phyloP scores from a whole-genome alignment of 164 flowering plant genomes.

The Euptelea pleiosperma region DNA sequence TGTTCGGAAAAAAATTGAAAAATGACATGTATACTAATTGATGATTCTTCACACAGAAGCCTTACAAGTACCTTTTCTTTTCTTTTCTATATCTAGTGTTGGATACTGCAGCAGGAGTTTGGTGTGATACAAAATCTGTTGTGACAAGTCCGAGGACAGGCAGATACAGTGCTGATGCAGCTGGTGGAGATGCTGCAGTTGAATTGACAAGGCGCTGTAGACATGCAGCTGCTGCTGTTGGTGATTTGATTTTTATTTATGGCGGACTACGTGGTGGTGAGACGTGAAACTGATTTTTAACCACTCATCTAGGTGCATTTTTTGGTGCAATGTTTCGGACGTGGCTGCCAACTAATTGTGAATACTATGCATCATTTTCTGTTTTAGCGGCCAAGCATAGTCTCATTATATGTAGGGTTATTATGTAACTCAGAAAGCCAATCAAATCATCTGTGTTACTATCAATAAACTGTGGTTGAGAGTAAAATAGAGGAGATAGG shows the following conservation, averaged over 20 bases:
- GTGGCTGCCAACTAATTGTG: background rate
- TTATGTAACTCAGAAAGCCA: background rate
- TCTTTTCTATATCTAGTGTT: conserved; percentile 53
- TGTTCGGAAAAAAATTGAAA: background rate
- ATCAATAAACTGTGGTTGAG: background rate
- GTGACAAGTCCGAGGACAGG: conserved; percentile 96
- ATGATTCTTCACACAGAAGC: background rate
- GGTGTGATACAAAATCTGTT: conserved; percentile 99
- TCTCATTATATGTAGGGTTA: background rate
- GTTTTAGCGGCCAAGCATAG: background rate
- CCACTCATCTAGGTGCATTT: background rate
- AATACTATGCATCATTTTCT: background rate
- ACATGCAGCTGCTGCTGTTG: conserved; percentile 99
- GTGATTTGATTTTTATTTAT: conserved; percentile 89
- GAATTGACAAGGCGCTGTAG: conserved; percentile 97
- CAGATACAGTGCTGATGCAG: conserved; percentile 97
- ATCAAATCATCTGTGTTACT: background rate
- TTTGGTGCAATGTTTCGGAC: background rate
- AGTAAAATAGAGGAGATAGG: background rate
- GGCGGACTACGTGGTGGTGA: conserved; percentile 99
- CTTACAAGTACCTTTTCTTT: background rate
- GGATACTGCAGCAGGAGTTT: conserved; percentile 99
- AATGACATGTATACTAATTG: background rate
- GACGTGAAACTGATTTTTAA: conserved; percentile 17
- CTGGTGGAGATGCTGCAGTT: conserved; percentile 98